Base-by-base conservation (phyloP, 176 grass and related monocot genomes). In the barley (Hordeum vulgare) region DNA sequence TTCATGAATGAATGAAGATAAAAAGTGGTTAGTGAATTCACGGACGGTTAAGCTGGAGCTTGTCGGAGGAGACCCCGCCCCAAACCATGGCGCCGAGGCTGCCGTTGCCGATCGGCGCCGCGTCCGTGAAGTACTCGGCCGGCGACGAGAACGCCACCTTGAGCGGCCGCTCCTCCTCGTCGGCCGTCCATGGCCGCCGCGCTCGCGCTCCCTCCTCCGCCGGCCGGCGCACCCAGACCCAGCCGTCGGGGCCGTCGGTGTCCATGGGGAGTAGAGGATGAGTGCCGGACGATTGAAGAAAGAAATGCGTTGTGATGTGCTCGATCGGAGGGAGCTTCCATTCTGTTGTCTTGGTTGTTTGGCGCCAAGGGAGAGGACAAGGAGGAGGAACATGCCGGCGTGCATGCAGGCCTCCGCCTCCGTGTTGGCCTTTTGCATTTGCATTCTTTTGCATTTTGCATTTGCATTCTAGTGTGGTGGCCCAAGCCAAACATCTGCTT, bases 31-130 rank as follows among this genome's bases (percentile, higher is more conserved):
- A 56, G 53, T 9, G 53, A 56, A 56, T 56, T 39, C 53, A 13
- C 67, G 60, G 87, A 97, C 95, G 86, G 83, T 97, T 97, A 44
- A 97, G 90, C 42, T 94, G 95, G 81, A 97, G 81, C 77, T 86
- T 94, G 84, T 97, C 95, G 45, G 84, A 80, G 47, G 53, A 42
- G 81, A 97, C 86, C 58, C 90, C 88, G 58, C 94, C 94, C 94
- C 94, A 97, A 20, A 97, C 74, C 92, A 94, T 87, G 74, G 83
- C 92, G 3, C 92, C 90, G 31, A 97, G 92, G 57, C 81, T 71
- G 44, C 92, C 92, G 28, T 94, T 97, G 18, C 95, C 92, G 86
- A 97, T 85, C 14, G 92, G 92, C 8, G 71, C 49, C n/a, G 95
- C 90, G 63, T 97, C 92, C 1, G 92, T 97, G 88, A 91, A 97